phyloP scores from a whole-genome alignment of 352 stramenopile species.

The Pythium utonaiense region DNA sequence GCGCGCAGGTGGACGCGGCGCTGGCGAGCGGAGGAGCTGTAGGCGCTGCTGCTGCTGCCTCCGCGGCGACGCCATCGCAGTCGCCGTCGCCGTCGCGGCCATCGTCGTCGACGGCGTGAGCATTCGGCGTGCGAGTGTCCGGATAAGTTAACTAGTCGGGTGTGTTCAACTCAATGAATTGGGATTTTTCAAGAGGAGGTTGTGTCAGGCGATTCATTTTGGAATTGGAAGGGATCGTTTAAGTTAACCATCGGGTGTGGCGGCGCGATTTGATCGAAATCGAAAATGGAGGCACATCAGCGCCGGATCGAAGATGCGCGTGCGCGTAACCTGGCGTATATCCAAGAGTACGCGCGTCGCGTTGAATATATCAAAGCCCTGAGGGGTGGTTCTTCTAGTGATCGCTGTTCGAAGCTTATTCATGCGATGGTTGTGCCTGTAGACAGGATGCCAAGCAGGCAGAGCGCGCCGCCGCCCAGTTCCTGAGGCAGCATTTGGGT shows the following conservation, averaged over 20 bases:
- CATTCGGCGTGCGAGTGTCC: no score
- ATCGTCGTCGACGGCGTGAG: neutral
- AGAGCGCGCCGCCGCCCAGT: conserved; percentile 35
- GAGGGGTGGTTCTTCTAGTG: neutral
- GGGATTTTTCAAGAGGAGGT: no score
- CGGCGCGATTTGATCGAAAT: neutral
- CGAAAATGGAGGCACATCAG: conserved; percentile 18
- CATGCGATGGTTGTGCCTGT: neutral
- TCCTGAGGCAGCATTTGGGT: conserved; percentile 29
- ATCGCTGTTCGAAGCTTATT: neutral
- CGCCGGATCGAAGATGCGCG: conserved; percentile 56
- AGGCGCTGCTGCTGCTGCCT: conserved; percentile 3
- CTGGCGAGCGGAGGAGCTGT: conserved; percentile 14
- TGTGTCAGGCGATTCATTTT: no score
- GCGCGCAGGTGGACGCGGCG: conserved; percentile 16
- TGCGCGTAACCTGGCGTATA: conserved; percentile 75
- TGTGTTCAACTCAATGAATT: no score
- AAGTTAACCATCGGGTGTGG: no score
- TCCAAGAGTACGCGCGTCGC: conserved; percentile 36
- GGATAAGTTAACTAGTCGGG: no score
- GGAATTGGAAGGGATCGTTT: no score
- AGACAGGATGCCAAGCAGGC: conserved; percentile 55
- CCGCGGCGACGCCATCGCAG: conserved; percentile 10
- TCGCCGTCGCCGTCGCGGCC: conserved; percentile 2
- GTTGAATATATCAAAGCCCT: neutral